A percentile compares a stretch with the other conserved stretches of the same genome.
These are phyloP conservation scores for Blastobotrys buckinghamii DNA, from an alignment of 1,139 yeast species.

Conservation along the genomic window DNA sequence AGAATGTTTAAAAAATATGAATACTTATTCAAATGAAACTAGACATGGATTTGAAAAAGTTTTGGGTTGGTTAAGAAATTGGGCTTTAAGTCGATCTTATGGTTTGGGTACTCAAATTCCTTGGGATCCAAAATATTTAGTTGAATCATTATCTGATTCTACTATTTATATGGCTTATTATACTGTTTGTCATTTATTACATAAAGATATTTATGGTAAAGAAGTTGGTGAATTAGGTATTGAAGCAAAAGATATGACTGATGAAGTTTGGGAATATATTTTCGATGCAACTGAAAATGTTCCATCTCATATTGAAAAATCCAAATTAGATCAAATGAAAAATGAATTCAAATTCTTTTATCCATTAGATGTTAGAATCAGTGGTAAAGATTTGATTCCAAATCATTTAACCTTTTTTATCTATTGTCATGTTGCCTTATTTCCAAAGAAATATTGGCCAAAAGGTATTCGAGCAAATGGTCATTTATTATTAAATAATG, in stretches of 20 bases:
- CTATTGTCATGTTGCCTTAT: slow-evolving; percentile 86
- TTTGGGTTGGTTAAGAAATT: slow-evolving; percentile 92
- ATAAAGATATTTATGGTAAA: slow-evolving; percentile 79
- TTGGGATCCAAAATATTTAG: slow-evolving; percentile 92
- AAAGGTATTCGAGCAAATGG: slow-evolving; percentile 92
- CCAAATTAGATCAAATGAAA: slow-evolving; percentile 67
- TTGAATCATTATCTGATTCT: slow-evolving; percentile 94
- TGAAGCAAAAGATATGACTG: slow-evolving; percentile 80
- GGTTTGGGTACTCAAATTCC: slow-evolving; percentile 96
- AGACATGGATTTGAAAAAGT: slow-evolving; percentile 92
- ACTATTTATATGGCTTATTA: slow-evolving; percentile 95
- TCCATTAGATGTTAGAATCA: slow-evolving; percentile 84
- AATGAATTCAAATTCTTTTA: slow-evolving; percentile 94
- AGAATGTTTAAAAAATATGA: slow-evolving; percentile 72
- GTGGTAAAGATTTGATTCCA: slow-evolving; percentile 97
- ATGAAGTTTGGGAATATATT: slow-evolving; percentile 88
- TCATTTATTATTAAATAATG: slow-evolving; percentile 89
- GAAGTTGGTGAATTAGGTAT: slow-evolving; percentile 67
- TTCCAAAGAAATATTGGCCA: slow-evolving; percentile 92
- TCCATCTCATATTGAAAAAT: slow-evolving; percentile 50
- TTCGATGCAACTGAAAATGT: slow-evolving; percentile 67
- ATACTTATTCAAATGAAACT: slow-evolving; percentile 78
- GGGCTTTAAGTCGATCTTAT: slow-evolving; percentile 97
- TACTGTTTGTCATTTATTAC: slow-evolving; percentile 83
- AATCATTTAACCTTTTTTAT: slow-evolving; percentile 95